phyloP scores from a whole-genome alignment of 2,329 filamentous ascomycete genomes.

The Neoarthrinium moseri region DNA sequence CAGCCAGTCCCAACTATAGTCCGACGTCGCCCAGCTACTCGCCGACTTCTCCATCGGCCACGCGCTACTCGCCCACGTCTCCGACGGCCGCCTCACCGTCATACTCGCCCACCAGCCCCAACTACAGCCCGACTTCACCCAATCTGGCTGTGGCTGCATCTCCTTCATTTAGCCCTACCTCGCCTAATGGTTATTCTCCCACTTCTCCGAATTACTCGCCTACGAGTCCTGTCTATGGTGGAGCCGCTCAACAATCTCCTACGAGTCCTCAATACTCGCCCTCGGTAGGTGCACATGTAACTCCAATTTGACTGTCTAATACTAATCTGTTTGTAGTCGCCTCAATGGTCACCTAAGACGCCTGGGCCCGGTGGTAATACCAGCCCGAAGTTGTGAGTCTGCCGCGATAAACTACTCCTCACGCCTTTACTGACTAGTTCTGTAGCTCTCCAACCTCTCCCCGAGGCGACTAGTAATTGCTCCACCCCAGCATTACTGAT shows the following conservation, averaged over 20 bases:
- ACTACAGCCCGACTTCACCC: slow-evolving; percentile 69
- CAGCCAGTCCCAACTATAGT: slow-evolving; percentile 61
- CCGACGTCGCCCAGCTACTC: slow-evolving; percentile 66
- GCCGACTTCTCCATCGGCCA: slow-evolving; percentile 57
- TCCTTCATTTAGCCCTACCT: slow-evolving; percentile 67
- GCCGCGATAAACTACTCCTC: background rate
- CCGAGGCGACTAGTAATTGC: slow-evolving; percentile 18
- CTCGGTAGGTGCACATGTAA: slow-evolving; percentile 37
- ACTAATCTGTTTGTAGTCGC: slow-evolving; percentile 39
- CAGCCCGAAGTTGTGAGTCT: slow-evolving; percentile 39
- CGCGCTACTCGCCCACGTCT: slow-evolving; percentile 66
- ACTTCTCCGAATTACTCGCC: slow-evolving; percentile 68
- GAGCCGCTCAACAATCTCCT: slow-evolving; percentile 55
- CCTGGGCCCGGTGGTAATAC: slow-evolving; percentile 37
- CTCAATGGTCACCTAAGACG: slow-evolving; percentile 43
- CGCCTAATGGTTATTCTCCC: slow-evolving; percentile 76
- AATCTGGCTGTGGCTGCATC: slow-evolving; percentile 50
- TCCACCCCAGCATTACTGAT: background rate
- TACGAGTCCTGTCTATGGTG: slow-evolving; percentile 60
- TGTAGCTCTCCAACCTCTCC: slow-evolving; percentile 31
- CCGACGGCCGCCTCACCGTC: slow-evolving; percentile 72
- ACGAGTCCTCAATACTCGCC: slow-evolving; percentile 74
- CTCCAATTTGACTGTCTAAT: background rate
- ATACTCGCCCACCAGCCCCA: slow-evolving; percentile 70
- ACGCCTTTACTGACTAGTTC: slow-evolving; percentile 7